Evolutionary conservation across 1,284 basidiomycete species (phyloP).

Genomic region (Rhodotorula sp.): DNA sequence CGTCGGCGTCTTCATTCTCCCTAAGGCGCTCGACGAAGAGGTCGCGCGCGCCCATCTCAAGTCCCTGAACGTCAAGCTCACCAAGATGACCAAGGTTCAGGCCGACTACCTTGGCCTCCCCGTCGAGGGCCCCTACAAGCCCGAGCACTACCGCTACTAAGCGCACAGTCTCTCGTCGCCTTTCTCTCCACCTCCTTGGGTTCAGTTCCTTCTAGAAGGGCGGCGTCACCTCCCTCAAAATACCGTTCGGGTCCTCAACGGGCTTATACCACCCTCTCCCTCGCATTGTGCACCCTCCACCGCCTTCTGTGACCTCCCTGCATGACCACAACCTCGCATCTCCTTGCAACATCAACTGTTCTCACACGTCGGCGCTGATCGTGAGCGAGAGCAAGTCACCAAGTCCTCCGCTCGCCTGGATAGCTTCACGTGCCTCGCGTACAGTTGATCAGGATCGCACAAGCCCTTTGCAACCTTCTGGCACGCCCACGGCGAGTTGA

Average conservation of each 20-base stretch:
- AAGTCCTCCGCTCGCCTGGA: too few relatives aligned
- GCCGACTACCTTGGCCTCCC: constrained; percentile 93
- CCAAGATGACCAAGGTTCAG: constrained; percentile 73
- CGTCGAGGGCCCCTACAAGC: constrained; percentile 53
- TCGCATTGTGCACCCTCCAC: neutral
- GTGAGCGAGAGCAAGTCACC: too few relatives aligned
- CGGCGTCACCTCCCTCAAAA: neutral
- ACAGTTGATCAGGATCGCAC: too few relatives aligned
- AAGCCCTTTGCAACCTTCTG: too few relatives aligned
- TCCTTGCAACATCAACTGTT: constrained; percentile 16
- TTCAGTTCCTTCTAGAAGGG: neutral
- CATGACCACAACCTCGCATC: constrained; percentile 1
- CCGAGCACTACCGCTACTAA: constrained; percentile 71
- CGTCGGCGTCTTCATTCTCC: constrained; percentile 91
- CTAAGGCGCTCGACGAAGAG: constrained; percentile 98
- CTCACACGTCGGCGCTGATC: too few relatives aligned
- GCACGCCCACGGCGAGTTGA: too few relatives aligned
- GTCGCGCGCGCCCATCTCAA: constrained; percentile 86
- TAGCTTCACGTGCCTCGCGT: too few relatives aligned
- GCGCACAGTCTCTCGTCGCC: constrained; percentile 24
- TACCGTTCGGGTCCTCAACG: neutral
- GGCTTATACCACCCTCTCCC: neutral
- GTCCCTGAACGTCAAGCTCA: constrained; percentile 57
- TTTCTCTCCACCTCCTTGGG: neutral
- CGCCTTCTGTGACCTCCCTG: neutral